These are phyloP conservation scores for Yarrowia keelungensis DNA, from an alignment of 805 yeast genomes.

Conservation along the genomic window DNA sequence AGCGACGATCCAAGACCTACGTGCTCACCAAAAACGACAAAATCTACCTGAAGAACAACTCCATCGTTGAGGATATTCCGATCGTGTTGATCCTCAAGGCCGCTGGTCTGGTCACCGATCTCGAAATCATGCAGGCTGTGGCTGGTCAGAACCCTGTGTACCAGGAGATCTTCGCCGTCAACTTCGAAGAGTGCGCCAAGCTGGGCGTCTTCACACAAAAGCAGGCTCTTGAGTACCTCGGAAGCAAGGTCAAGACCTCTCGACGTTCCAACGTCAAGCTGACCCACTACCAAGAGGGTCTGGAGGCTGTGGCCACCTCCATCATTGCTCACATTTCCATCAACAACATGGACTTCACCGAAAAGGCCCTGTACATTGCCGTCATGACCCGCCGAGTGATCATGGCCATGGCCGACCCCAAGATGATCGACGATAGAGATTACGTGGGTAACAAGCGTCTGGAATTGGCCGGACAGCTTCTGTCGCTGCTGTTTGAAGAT, in stretches of 20 bases:
- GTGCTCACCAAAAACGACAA: conserved; percentile 90
- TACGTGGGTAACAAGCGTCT: conserved; percentile 97
- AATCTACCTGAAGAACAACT: conserved; percentile 91
- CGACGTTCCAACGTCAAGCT: conserved; percentile 87
- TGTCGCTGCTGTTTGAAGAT: conserved; percentile 95
- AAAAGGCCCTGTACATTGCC: conserved; percentile 92
- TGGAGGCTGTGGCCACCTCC: conserved; percentile 89
- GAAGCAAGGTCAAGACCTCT: conserved; percentile 88
- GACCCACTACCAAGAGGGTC: conserved; percentile 86
- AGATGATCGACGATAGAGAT: conserved; percentile 97
- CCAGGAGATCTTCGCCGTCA: conserved; percentile 91
- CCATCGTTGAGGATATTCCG: conserved; percentile 93
- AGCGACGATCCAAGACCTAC: conserved; percentile 95
- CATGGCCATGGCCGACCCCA: conserved; percentile 93
- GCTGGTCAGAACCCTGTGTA: conserved; percentile 88
- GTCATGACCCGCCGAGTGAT: conserved; percentile 96
- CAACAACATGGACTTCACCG: conserved; percentile 82
- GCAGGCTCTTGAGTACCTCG: conserved; percentile 91
- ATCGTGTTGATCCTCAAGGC: conserved; percentile 93
- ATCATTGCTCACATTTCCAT: conserved; percentile 94
- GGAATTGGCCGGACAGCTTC: conserved; percentile 95
- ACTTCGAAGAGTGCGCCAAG: conserved; percentile 91
- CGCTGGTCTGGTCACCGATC: conserved; percentile 89
- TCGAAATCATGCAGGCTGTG: conserved; percentile 91
- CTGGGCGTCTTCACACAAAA: conserved; percentile 87